Conservation (phyloP, 176 grass and related monocot species). For the Paspalum vaginatum region DNA sequence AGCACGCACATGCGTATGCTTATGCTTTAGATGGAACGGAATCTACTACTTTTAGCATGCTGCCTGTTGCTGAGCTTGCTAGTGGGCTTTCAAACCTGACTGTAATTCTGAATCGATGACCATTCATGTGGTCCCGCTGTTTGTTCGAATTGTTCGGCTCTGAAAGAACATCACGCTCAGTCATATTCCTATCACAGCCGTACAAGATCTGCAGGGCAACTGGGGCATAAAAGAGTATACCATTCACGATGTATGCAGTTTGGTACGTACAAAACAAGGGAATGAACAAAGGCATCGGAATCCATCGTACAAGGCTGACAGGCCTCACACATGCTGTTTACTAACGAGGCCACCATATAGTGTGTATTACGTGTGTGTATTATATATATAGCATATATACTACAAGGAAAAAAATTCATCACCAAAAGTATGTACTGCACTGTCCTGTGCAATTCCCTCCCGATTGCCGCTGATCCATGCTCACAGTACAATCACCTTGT, state of each 20-base stretch:
- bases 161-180: too few species aligned
- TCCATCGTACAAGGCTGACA: not conserved
- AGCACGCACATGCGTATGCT: too few species aligned
- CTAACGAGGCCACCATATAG: not conserved
- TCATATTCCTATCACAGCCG: not conserved
- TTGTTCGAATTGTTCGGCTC: too few species aligned
- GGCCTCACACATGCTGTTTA: not conserved
- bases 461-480: not conserved
- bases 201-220: not conserved
- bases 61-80: too few species aligned
- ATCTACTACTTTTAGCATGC: too few species aligned
- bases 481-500: slow-evolving; percentile 57
- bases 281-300: not conserved
- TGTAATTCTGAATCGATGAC: too few species aligned
- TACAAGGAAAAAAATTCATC: slow-evolving; percentile 10
- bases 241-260: not conserved
- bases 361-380: not conserved
- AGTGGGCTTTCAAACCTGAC: too few species aligned
- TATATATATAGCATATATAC: not conserved
- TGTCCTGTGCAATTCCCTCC: not conserved
- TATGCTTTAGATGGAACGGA: too few species aligned
- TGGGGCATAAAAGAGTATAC: not conserved
- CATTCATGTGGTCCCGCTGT: too few species aligned
- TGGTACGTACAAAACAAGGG: not conserved
- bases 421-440: slow-evolving; percentile 15